Base-by-base conservation (phyloP, 225 moss, liverwort and hornwort species). In the Antitrichia curtipendula region DNA sequence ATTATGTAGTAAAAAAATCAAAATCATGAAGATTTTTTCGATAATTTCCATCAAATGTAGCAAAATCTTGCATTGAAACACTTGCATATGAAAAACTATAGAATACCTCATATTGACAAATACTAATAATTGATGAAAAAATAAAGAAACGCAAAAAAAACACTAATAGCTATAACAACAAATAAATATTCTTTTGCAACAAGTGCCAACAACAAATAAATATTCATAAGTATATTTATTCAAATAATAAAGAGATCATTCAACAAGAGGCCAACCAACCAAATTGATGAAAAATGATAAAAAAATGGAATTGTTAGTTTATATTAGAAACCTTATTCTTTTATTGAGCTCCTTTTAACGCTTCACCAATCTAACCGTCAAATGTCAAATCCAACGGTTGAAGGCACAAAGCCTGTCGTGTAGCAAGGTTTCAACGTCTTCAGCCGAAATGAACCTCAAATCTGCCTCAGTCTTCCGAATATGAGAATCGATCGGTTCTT, bases 21-120 rank as follows among this genome's bases (percentile, higher is more conserved):
- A 77, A 57, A 28, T 8, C 0, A 0, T 57, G 3, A 38, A 40
- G 12, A 6, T 12, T 57, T 18, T 5, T 1, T 54, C 0, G 0
- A 57, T 40, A 38, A 17, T 16, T 78, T 28, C 5, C 1, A 57
- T 6, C 14, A 36, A 78, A 19, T 57, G 28, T 28, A 40, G 5
- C 5, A 57, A 40, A 54, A 18, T 57, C 11, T 28, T 57, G 7
- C 56, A 78, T 38, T 56, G 10, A 56, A 56, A 11, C 8, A 56
- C 38, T 56, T 36, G n/a, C 2, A 77, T 49, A 77, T 15, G 23
- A 36, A 50, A 78, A 78, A 9, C 7, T 56, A 56, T 38, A 7
- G 8, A 54, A 78, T 27, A 27, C 10, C 8, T 56, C 0, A 56
- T 5, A 5, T 0, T 38, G 0, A 78, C 23, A 57, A 40, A 40